Conservation (phyloP, 2,329 filamentous ascomycete genomes). For the Penicillium hesseltinei region DNA sequence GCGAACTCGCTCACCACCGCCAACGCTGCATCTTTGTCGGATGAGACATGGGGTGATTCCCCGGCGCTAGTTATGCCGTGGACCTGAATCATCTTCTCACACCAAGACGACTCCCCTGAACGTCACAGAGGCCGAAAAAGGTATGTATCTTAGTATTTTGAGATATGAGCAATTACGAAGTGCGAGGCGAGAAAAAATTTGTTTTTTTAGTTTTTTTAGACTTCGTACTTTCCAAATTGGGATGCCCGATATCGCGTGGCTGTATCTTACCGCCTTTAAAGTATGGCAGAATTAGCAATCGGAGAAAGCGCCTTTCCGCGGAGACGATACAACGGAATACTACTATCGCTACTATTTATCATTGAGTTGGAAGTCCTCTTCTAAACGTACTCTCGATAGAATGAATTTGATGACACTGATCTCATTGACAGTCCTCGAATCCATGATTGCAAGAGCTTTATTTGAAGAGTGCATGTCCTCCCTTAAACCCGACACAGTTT, state of each 20-base stretch:
- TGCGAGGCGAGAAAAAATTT: constrained; percentile 10
- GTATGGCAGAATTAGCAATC: constrained; percentile 14
- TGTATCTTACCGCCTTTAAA: constrained; percentile 13
- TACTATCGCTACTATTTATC: background rate
- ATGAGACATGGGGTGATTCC: constrained; percentile 2
- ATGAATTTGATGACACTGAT: background rate
- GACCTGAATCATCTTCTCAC: constrained; percentile 23
- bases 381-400: background rate
- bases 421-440: background rate
- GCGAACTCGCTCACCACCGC: constrained; percentile 57
- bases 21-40: constrained; percentile 56
- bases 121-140: background rate
- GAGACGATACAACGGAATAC: background rate
- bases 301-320: background rate
- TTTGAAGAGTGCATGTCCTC: background rate
- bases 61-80: constrained; percentile 14
- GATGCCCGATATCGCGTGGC: constrained; percentile 18
- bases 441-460: background rate
- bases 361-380: background rate
- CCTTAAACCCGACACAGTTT: background rate
- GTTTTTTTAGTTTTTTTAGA: constrained; percentile 17
- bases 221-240: constrained; percentile 17
- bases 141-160: background rate
- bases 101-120: background rate
- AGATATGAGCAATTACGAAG: background rate